A percentile compares a stretch with the other conserved stretches of the same genome.
These are phyloP conservation scores for Danielia reshetovae DNA, from an alignment of 805 yeast species.

Conservation along the genomic window DNA sequence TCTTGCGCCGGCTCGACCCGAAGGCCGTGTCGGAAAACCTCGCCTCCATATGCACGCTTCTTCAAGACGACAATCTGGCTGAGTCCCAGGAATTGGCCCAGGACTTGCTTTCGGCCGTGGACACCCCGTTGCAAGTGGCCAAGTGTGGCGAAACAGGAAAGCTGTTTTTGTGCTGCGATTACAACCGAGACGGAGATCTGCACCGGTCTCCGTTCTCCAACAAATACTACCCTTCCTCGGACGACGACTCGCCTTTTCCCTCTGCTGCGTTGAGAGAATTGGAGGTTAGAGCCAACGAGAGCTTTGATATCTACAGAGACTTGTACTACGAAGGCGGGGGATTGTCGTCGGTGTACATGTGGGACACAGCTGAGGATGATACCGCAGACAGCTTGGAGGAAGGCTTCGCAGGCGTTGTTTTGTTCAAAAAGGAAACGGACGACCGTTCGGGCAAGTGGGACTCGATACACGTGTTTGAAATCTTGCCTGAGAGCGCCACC, in stretches of 20 bases:
- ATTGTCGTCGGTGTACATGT: constrained; percentile 77
- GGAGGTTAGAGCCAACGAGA: constrained; percentile 80
- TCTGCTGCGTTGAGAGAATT: constrained; percentile 60
- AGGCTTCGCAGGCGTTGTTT: constrained; percentile 88
- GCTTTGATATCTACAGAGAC: constrained; percentile 90
- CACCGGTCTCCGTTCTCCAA: constrained; percentile 91
- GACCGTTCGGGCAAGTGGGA: constrained; percentile 72
- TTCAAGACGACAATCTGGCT: constrained; percentile 20
- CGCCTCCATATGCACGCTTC: constrained; percentile 46
- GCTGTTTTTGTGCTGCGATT: constrained; percentile 81
- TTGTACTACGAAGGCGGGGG: constrained; percentile 91
- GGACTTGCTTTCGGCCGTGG: constrained; percentile 82
- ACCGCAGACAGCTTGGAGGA: constrained; percentile 31
- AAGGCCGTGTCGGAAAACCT: constrained; percentile 45
- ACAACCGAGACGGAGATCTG: constrained; percentile 91
- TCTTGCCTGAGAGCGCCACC: constrained; percentile 37
- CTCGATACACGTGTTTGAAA: constrained; percentile 88
- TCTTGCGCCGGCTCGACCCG: constrained; percentile 74
- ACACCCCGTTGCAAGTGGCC: constrained; percentile 65
- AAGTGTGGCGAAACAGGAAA: constrained; percentile 56
- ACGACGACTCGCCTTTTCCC: constrained; percentile 64
- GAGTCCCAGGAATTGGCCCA: constrained; percentile 63
- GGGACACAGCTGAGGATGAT: constrained; percentile 74
- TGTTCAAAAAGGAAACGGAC: constrained; percentile 68
- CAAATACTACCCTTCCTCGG: constrained; percentile 53